Evolutionary conservation across 2,329 filamentous ascomycete species (phyloP).

Genomic region (Lomentospora prolificans): DNA sequence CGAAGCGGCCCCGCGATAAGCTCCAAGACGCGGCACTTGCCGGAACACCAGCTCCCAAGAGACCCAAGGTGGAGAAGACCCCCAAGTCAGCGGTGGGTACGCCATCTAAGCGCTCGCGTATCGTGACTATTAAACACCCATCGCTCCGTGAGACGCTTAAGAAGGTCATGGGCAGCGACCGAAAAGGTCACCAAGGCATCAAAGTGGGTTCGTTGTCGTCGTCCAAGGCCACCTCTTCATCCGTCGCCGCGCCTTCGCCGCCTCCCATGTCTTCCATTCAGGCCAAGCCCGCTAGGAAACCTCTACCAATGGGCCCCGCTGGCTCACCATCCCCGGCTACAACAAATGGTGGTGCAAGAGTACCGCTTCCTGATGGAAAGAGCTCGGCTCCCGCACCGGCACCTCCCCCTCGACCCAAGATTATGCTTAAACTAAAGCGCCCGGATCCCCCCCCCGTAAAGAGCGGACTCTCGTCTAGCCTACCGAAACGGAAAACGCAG

Average conservation of each 20-base stretch:
- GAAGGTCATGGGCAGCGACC: constrained; percentile 5
- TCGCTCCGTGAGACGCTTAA: constrained; percentile 6
- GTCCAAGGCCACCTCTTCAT: neutral
- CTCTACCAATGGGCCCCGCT: constrained; percentile 18
- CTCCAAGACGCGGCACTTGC: neutral
- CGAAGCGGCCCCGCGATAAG: constrained; percentile 4
- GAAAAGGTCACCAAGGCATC: neutral
- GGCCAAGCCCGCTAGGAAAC: constrained; percentile 26
- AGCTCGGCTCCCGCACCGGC: neutral
- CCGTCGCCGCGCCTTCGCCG: neutral
- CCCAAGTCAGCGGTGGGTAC: neutral
- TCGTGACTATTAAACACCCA: constrained; percentile 5
- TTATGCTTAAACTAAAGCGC: constrained; percentile 5
- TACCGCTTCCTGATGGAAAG: neutral
- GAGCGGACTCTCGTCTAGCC: neutral
- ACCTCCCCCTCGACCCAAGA: neutral
- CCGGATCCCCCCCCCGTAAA: neutral
- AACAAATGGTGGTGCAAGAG: neutral
- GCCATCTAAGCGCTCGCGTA: neutral
- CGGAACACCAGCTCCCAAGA: neutral
- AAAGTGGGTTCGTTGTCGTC: neutral
- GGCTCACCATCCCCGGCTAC: neutral
- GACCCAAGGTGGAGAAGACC: constrained; percentile 1
- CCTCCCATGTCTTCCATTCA: neutral
- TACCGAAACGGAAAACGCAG: no score